A percentile compares a stretch with the other conserved stretches of the same genome.
Conservation (phyloP, 2,329 filamentous ascomycete species). For the Colletotrichum musicola region DNA sequence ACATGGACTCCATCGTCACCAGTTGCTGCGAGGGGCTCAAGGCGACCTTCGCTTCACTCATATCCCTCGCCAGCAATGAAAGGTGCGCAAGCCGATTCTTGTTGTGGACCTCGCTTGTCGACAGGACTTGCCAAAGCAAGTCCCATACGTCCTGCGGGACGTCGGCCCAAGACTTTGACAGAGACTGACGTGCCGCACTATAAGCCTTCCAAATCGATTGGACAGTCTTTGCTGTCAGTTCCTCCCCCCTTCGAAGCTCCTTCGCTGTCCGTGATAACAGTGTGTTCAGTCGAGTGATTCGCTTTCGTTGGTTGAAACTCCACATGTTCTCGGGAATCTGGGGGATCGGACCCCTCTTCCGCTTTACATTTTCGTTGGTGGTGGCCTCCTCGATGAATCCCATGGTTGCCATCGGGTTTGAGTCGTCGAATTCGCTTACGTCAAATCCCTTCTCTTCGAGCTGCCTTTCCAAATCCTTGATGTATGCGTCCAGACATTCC, state of each 20-base stretch:
- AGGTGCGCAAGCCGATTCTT: constrained; percentile 71
- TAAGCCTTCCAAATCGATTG: constrained; percentile 64
- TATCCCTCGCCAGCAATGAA: constrained; percentile 73
- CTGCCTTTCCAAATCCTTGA: constrained; percentile 47
- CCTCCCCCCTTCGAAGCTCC: constrained; percentile 45
- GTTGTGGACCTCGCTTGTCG: constrained; percentile 63
- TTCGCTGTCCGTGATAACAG: constrained; percentile 46
- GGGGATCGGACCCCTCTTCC: constrained; percentile 42
- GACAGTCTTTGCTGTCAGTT: constrained; percentile 49
- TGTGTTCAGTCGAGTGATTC: constrained; percentile 53
- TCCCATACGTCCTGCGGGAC: constrained; percentile 74
- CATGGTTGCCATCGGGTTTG: constrained; percentile 33
- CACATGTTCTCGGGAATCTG: constrained; percentile 53
- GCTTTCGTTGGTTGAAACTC: constrained; percentile 54
- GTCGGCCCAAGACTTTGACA: constrained; percentile 61
- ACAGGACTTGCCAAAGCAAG: constrained; percentile 74
- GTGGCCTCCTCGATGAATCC: constrained; percentile 29
- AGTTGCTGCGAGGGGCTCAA: constrained; percentile 72
- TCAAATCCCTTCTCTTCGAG: constrained; percentile 36
- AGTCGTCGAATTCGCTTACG: constrained; percentile 31
- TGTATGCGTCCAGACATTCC: constrained; percentile 50
- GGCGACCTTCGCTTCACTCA: constrained; percentile 68
- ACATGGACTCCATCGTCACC: constrained; percentile 76
- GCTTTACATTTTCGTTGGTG: constrained; percentile 41
- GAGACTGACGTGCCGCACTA: constrained; percentile 56